Conservation (phyloP, 2,329 filamentous ascomycete genomes). For the Alternaria sp. region DNA sequence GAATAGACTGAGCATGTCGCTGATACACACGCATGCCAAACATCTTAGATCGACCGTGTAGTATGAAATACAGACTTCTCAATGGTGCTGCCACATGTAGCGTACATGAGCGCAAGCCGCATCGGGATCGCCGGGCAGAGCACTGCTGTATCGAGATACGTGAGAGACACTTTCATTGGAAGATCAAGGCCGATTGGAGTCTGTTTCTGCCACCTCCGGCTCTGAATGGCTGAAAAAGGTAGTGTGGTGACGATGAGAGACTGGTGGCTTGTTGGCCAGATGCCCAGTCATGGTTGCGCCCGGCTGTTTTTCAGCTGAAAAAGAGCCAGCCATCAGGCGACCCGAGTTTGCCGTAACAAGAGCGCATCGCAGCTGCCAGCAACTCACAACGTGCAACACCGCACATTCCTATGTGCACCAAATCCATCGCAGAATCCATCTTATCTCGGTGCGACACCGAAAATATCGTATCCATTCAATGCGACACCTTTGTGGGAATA, state of each 20-base stretch:
- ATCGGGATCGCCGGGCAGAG: background rate
- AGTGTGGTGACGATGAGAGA: background rate
- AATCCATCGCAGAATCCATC: background rate
- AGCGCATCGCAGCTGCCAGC: background rate
- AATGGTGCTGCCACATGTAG: background rate
- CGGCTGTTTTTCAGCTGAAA: background rate
- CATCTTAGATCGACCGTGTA: background rate
- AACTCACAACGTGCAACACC: background rate
- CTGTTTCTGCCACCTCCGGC: background rate
- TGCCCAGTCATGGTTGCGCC: background rate
- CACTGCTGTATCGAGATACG: background rate
- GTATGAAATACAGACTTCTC: background rate
- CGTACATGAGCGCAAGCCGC: background rate
- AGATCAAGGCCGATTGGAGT: background rate
- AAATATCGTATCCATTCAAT: background rate
- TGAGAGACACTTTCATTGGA: background rate
- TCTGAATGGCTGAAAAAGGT: background rate
- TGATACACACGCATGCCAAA: background rate
- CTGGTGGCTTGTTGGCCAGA: conserved; percentile 2
- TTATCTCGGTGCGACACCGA: background rate
- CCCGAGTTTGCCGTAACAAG: background rate
- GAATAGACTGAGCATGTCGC: background rate
- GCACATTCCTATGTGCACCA: background rate
- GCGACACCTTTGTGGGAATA: background rate
- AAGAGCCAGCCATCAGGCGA: background rate